Conservation (phyloP, 371 early-diverging fungal species). For the Amoeboradix gromovi region DNA sequence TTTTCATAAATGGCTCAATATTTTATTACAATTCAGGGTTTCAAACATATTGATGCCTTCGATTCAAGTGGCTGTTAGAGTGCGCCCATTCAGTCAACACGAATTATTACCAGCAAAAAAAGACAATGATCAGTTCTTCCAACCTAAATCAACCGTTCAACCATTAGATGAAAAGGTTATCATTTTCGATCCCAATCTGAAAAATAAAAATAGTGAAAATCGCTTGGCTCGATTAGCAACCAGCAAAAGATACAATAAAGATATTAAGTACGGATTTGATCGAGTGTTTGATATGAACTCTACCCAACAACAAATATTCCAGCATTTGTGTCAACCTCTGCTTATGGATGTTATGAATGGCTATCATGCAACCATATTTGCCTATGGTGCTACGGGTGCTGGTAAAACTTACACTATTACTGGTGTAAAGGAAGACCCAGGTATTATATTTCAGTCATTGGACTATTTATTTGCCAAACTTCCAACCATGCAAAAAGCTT, state of each 20-base stretch:
- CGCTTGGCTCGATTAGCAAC: not conserved
- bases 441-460: slow-evolving; percentile 39
- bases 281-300: slow-evolving; percentile 22
- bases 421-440: slow-evolving; percentile 28
- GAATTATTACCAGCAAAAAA: not conserved
- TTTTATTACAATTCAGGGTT: too few species aligned
- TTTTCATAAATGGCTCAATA: too few species aligned
- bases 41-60: too few species aligned
- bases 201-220: not conserved
- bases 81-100: not conserved
- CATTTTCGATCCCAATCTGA: not conserved
- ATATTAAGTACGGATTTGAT: slow-evolving; percentile 25
- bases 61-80: not conserved
- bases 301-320: slow-evolving; percentile 20
- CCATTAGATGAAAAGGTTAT: not conserved
- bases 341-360: slow-evolving; percentile 20
- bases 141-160: not conserved
- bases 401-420: slow-evolving; percentile 39
- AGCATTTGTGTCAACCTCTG: slow-evolving; percentile 8
- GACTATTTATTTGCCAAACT: slow-evolving; percentile 35
- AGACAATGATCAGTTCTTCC: not conserved
- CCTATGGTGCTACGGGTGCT: slow-evolving; percentile 52
- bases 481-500: not conserved
- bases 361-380: slow-evolving; percentile 38
- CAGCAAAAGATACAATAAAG: slow-evolving; percentile 6